A percentile compares a stretch with the other conserved stretches of the same genome.
Conservation (phyloP, 305 asterid genomes). For the Fraxinus paxiana region DNA sequence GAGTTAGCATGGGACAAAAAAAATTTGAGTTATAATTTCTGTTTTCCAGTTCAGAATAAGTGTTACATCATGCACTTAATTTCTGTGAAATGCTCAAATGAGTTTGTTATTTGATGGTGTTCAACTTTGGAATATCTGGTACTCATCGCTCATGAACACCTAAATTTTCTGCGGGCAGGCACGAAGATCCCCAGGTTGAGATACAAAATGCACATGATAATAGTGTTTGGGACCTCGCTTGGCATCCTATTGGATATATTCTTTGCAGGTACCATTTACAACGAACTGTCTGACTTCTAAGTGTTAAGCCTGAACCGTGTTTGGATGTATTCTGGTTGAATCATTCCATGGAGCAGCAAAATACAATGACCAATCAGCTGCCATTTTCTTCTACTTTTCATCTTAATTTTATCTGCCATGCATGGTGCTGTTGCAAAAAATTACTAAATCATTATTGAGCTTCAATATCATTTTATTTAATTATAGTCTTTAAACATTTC, state of each 20-base stretch:
- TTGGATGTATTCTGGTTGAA: background rate
- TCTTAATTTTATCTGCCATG: background rate
- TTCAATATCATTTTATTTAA: background rate
- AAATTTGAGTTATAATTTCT: background rate
- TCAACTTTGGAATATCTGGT: conserved; percentile 19
- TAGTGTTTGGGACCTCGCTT: conserved; percentile 98
- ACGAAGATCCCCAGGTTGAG: conserved; percentile 94
- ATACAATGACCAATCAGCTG: background rate
- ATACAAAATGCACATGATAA: conserved; percentile 86
- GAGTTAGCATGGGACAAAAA: background rate
- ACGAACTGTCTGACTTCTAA: background rate
- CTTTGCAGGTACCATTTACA: conserved; percentile 68
- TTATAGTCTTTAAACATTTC: background rate
- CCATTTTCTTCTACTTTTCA: conserved; percentile 4
- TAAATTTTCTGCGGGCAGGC: conserved; percentile 51
- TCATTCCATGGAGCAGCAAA: background rate
- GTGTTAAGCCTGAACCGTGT: background rate
- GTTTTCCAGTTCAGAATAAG: background rate
- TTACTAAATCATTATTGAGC: background rate
- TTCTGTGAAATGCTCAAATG: background rate
- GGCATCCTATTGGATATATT: conserved; percentile 98
- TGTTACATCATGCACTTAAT: conserved; percentile 9
- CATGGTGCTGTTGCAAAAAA: background rate
- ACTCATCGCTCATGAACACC: conserved; percentile 21
- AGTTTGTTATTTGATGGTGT: background rate